Base-by-base conservation (phyloP, 2,329 filamentous ascomycete species). In the Aspergillus candidus region DNA sequence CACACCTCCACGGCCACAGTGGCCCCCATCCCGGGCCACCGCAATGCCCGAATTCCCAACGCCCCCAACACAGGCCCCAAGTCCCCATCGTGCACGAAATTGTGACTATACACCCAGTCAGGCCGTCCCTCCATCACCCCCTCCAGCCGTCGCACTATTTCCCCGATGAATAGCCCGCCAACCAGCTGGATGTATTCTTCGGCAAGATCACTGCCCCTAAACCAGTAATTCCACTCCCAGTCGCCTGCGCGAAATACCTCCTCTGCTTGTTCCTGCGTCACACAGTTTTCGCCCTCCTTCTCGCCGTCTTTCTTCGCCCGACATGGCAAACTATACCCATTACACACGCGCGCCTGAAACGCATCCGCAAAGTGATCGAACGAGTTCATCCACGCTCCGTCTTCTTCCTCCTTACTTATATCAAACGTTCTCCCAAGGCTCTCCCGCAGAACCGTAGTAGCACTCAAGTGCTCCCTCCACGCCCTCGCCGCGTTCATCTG, bases 221-320 rank as follows among this genome's bases (percentile, higher is more conserved):
- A 69, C 50, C 62, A 67, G 50, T 68, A 69, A 37, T 69, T 68
- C 61, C 64, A 69, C 41, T 67, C 63, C 66, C 66, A 69, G 38
- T 69, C 66, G 5, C 66, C 66, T 2, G 64, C 65, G 27, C 66
- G 63, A 50, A 69, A 69, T 7, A 65, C 64, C 40, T 66, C 59
- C 1, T 67, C 43, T 1, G 61, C 65, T 47, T 66, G 61, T 0
- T 53, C 43, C 29, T 34, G 47, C 1, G 55, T 67, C n/a, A 63
- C 65, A 40, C 66, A 69, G 3, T 52, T 43, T 0, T 56, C 55
- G 0, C 45, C 43, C 37, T 67, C 55, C 1, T 45, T 44, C 1
- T 60, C 4, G 4, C 18, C 18, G 3, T 18, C 18, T 18, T 18
- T 18, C 18, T 18, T 18, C 6, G 18, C 18, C 33, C 55, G 55